Evolutionary conservation across 2,329 filamentous ascomycete species (phyloP).

Genomic region (Didymella arachidicola): DNA sequence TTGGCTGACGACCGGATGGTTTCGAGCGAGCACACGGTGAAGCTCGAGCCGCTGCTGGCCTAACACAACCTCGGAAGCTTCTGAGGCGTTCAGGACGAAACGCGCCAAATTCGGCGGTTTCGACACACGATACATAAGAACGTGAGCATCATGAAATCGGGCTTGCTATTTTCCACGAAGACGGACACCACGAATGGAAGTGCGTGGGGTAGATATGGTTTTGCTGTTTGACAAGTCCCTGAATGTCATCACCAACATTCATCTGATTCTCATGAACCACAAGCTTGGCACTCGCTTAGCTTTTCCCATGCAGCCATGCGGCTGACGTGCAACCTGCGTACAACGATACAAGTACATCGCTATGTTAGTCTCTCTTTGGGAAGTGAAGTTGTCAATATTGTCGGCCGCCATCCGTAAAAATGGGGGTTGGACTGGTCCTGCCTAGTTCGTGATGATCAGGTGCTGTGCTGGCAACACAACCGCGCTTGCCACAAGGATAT

Average conservation of each 20-base stretch:
- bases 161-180: background rate
- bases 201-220: background rate
- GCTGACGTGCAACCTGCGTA: background rate
- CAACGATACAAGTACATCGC: background rate
- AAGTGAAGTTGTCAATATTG: background rate
- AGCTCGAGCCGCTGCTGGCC: constrained; percentile 23
- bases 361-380: background rate
- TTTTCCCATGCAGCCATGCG: constrained; percentile 21
- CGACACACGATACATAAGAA: constrained; percentile 16
- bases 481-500: constrained; percentile 10
- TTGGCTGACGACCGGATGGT: constrained; percentile 40
- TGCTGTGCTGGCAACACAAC: constrained; percentile 16
- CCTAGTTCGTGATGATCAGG: background rate
- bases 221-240: background rate
- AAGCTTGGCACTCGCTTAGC: constrained; percentile 33
- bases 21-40: constrained; percentile 24
- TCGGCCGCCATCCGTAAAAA: background rate
- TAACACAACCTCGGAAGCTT: constrained; percentile 11
- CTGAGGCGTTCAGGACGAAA: constrained; percentile 25
- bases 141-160: constrained; percentile 17
- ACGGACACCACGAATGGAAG: background rate
- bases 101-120: constrained; percentile 17
- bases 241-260: constrained; percentile 28
- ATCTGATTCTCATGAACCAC: constrained; percentile 22
- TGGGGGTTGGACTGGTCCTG: background rate